Evolutionary conservation across 441 rosid genomes (phyloP), one percentile per base, ranked within the genome.

Genomic region (Populus hybrid): DNA sequence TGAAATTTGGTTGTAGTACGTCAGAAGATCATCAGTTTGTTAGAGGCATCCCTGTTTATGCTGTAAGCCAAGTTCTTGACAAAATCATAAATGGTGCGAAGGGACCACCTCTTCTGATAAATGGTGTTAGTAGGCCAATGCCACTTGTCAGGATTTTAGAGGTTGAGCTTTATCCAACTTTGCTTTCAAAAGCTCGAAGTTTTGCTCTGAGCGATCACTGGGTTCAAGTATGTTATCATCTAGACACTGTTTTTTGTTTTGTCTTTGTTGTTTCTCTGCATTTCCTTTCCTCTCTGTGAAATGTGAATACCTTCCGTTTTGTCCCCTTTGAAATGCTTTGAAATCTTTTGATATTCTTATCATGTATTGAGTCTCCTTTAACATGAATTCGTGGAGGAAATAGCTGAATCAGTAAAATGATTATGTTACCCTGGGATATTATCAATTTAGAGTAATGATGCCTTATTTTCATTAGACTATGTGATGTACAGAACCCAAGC

Each of bases 151-250:
- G 97, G 84, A 88, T 89, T 73, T 87, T 96, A 85, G 99, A 97
- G 90, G 98, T 90, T 82, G 98, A 97, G 76, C 85, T 97, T 73
- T 87, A 89, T 86, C 93, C 97, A 79, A 91, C 90, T 35, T 82
- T 90, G 86, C 98, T 97, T 78, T 97, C 99, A 71, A 97, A 94
- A 86, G 98, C 99, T 35, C 88, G 98, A 81, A 91, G 98, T 81
- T 97, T 91, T 81, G 98, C 97, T 80, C 80, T 97, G 79, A 93
- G 88, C 72, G 94, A 92, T 74, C 84, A 92, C 40, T 97, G 98
- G 99, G 88, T 92, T 88, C 95, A 93, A 81, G 99, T 96, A 88
- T 75, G 88, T 78, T 36, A 76, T 74, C 81, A 69, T 76, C 16
- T 21, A 67, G 26, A 66, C 12, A 35, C 6, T 61, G 28, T 69